These are phyloP conservation scores for Pseudomonodictys pantanalensis DNA, from an alignment of 495 filamentous ascomycete species.

Conservation along the genomic window DNA sequence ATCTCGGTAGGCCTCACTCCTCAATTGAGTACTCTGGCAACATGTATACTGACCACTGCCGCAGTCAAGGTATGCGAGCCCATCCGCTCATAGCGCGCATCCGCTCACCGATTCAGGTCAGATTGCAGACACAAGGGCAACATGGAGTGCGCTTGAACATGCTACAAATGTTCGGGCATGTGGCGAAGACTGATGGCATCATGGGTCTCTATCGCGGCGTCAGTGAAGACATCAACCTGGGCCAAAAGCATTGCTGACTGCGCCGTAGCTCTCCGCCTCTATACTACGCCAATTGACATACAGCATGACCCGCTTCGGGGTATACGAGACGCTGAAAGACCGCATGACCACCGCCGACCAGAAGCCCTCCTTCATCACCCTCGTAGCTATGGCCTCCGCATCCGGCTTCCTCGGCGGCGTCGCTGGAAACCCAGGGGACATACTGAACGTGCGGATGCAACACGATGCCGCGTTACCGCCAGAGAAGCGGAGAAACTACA, in stretches of 20 bases:
- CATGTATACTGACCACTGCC: slow-evolving; percentile 7
- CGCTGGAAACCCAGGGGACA: slow-evolving; percentile 89
- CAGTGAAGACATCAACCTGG: slow-evolving; percentile 33
- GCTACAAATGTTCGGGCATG: slow-evolving; percentile 76
- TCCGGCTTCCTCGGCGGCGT: slow-evolving; percentile 89
- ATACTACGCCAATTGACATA: slow-evolving; percentile 87
- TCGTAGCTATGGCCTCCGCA: slow-evolving; percentile 74
- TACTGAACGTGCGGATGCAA: slow-evolving; percentile 98
- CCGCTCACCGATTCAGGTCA: slow-evolving; percentile 55
- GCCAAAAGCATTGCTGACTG: slow-evolving; percentile 3
- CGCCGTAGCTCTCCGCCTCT: slow-evolving; percentile 73
- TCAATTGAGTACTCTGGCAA: background rate
- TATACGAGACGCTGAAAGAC: slow-evolving; percentile 88
- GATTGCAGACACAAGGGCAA: slow-evolving; percentile 67
- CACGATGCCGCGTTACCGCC: slow-evolving; percentile 79
- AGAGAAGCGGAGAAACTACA: slow-evolving; percentile 78
- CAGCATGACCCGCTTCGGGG: slow-evolving; percentile 86
- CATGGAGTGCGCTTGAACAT: slow-evolving; percentile 55
- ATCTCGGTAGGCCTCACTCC: slow-evolving; percentile 60
- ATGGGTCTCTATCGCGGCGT: slow-evolving; percentile 77
- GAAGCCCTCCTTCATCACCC: slow-evolving; percentile 61
- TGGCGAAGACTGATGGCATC: slow-evolving; percentile 65
- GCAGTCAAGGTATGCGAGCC: slow-evolving; percentile 31
- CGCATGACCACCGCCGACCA: slow-evolving; percentile 53
- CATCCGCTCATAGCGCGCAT: background rate